These are phyloP conservation scores for Albifimbria verrucaria DNA, from an alignment of 2,329 filamentous ascomycete species.

Conservation along the genomic window DNA sequence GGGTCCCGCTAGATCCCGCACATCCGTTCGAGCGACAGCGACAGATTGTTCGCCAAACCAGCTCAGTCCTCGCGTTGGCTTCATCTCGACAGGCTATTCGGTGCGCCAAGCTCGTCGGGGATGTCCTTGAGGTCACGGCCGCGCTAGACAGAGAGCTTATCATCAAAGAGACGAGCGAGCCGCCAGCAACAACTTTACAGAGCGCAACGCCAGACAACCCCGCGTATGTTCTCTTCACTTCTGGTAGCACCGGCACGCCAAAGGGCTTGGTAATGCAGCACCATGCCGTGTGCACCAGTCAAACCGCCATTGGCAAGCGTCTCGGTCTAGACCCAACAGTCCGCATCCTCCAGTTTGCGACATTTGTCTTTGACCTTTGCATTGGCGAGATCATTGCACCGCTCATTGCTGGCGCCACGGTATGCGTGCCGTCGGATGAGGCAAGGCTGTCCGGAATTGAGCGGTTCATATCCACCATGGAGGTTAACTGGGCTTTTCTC, in stretches of 20 bases:
- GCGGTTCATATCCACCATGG: conserved; percentile 8
- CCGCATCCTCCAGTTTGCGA: conserved; percentile 16
- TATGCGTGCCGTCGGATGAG: conserved; percentile 15
- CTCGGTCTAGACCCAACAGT: conserved; percentile 7
- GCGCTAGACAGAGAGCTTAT: no score
- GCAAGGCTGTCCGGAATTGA: conserved; percentile 5
- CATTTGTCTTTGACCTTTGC: conserved; percentile 17
- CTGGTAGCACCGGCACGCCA: conserved; percentile 46
- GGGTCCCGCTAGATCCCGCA: no score
- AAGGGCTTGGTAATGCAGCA: conserved; percentile 40
- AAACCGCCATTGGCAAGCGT: conserved; percentile 5
- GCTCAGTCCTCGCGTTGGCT: background rate
- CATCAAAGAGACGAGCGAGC: no score
- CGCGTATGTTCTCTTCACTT: no score
- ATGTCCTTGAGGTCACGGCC: no score
- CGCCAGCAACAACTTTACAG: no score
- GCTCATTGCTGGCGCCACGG: conserved; percentile 12
- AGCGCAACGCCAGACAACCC: no score
- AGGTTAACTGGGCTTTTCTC: background rate
- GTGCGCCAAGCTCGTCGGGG: no score
- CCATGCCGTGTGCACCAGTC: conserved; percentile 6
- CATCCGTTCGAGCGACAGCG: no score
- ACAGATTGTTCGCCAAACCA: background rate
- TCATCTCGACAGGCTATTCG: background rate
- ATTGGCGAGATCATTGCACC: conserved; percentile 15